Base-by-base conservation (phyloP, 805 yeast genomes). In the Starmerella tilneyi region DNA sequence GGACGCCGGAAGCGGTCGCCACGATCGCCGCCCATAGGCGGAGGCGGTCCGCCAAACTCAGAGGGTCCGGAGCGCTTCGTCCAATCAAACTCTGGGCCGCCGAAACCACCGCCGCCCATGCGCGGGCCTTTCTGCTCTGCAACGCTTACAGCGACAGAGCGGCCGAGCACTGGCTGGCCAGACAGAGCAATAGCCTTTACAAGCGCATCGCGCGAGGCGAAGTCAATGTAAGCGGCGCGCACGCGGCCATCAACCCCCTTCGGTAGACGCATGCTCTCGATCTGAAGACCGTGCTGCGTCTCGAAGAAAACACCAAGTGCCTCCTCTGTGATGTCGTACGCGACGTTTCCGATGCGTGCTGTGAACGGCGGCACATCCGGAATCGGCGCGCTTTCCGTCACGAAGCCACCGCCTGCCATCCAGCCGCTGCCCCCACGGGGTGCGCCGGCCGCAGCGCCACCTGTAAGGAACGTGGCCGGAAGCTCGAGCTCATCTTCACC, bases 281-380 rank as follows among this genome's bases (percentile, higher is more conserved):
- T 75, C 44, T 62, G 69, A 30, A 63, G 63, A 19, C 70, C 67
- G 54, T 74, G 78, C 57, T 52, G 50, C 19, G 19, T 23, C 13
- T 42, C 53, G 47, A 67, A 64, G 47, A 61, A 59, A 21, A 56
- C 60, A 23, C 51, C 48, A 21, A 68, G 43, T 43, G 70, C 74
- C 29, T 70, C 76, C 63, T 89, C 96, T 38, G 70, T 64, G 36
- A 76, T 74, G 47, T 82, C 88, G 79, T 83, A 81, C 49, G 95
- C 84, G 60, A 92, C 75, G 67, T 88, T 86, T 61, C 76, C 76
- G 54, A 89, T 72, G 62, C 84, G 77, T n/a, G 95, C 96, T 58
- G 83, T 81, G 72, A 66, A 92, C 44, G 99, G 99, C 16, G 96
- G 86, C 43, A 68, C 73, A 57, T 85, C 89, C 37, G 99, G 99